Base-by-base conservation (phyloP, 345 rosid genomes). In the Viola odorata region DNA sequence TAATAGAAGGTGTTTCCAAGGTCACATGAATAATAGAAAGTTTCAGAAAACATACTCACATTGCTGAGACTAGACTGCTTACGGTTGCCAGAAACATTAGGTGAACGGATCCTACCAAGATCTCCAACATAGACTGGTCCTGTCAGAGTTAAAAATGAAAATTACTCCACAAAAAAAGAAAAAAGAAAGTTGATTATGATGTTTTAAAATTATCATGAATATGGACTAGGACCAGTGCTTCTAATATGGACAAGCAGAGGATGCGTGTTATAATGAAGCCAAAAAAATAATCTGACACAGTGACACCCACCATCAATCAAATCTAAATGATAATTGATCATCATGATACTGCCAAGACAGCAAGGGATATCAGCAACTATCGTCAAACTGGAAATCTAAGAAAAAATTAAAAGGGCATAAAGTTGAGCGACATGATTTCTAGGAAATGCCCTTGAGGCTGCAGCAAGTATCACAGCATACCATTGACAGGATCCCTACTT, bases 41-140 rank as follows among this genome's bases (percentile, higher is more conserved):
- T 12, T 40, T 7, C 6, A 49, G 54, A 45, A 75, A 64, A 55
- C 62, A 57, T 73, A 78, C 96, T 81, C 79, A 91, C 98, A 73
- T 79, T 63, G 58, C 78, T 64, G 64, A 73, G 72, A 58, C 57
- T 60, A 39, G 67, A 60, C 53, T 66, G 83, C 81, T 69, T 85
- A 55, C 53, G 75, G 64, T 59, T 62, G 64, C 77, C 87, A 73
- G 85, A 65, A 40, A 67, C 54, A 56, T 80, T 78, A 42, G 81
- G 77, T 69, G 80, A 70, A 44, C 63, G 82, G 37, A 69, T 4
- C 70, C 73, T 71, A 70, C 68, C 75, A 69, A 84, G 78, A 76
- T 80, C 80, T 60, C 86, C 84, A 55, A 71, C 78, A 70, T 76
- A 77, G 58, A 75, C 61, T 11, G 86, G 72, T 75, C 80, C 98